Percentiles rank a stretch among this genome's conserved stretches.
Conservation (phyloP, 305 asterid genomes). For the Solanum aculeatissimum region DNA sequence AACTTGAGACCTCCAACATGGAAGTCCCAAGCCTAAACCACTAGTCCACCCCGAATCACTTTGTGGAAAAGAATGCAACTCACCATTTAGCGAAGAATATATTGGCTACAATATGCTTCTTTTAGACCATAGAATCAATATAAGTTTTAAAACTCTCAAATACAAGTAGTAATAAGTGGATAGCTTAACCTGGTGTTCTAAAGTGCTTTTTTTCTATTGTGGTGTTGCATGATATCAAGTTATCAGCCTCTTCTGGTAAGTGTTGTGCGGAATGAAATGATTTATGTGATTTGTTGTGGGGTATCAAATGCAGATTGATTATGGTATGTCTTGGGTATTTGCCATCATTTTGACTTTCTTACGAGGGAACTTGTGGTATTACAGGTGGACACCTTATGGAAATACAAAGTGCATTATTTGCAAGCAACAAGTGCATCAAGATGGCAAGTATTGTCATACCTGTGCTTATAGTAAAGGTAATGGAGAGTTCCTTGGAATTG, state of each 20-base stretch:
- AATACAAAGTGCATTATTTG: conserved; percentile 60
- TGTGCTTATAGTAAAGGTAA: conserved; percentile 92
- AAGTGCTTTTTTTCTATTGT: not conserved
- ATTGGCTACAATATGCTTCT: not conserved
- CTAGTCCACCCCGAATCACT: no score
- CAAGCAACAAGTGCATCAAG: conserved; percentile 95
- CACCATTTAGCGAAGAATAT: not conserved
- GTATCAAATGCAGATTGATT: not conserved
- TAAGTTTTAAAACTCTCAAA: not conserved
- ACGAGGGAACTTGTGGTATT: not conserved
- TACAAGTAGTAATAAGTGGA: not conserved
- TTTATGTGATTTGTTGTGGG: not conserved
- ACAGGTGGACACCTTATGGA: conserved; percentile 80
- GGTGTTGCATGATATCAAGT: not conserved
- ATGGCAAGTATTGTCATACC: conserved; percentile 84
- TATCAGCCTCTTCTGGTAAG: not conserved
- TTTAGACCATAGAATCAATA: not conserved
- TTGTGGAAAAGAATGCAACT: not conserved
- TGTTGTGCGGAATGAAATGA: not conserved
- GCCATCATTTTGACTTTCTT: not conserved
- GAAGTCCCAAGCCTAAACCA: no score
- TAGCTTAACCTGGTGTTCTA: not conserved
- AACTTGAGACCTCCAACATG: no score
- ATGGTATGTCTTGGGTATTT: not conserved
- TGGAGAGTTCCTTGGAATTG: not conserved